Evolutionary conservation across 2,329 filamentous ascomycete genomes (phyloP).

Genomic region (Apiospora saccharicola): DNA sequence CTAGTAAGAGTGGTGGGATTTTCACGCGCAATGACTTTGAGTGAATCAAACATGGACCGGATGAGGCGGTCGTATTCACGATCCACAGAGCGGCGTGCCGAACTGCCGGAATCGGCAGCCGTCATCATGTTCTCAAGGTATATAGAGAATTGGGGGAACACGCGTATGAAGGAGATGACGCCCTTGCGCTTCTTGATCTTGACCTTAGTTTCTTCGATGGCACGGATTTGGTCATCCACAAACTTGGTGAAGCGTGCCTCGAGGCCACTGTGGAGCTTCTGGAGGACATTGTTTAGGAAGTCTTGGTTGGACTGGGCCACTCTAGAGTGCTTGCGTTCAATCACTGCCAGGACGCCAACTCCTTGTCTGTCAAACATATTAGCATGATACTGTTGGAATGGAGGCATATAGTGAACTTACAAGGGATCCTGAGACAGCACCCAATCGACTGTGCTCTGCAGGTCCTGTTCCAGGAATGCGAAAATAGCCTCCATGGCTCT

Average conservation of each 20-base stretch:
- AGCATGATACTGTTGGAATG: conserved; percentile 32
- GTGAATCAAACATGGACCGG: conserved; percentile 94
- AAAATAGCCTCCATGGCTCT: conserved; percentile 90
- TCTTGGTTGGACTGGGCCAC: conserved; percentile 93
- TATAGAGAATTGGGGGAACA: conserved; percentile 86
- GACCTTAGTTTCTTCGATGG: conserved; percentile 97
- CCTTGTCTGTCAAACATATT: conserved; percentile 69
- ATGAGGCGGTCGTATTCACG: conserved; percentile 88
- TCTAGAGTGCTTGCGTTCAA: conserved; percentile 81
- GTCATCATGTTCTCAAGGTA: conserved; percentile 85
- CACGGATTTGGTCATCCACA: conserved; percentile 91
- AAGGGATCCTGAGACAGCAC: conserved; percentile 80
- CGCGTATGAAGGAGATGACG: conserved; percentile 92
- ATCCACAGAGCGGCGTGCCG: conserved; percentile 80
- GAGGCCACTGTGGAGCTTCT: conserved; percentile 79
- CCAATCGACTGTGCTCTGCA: conserved; percentile 86
- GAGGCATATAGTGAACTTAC: conserved; percentile 57
- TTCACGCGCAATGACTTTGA: conserved; percentile 89
- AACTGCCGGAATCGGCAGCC: conserved; percentile 61
- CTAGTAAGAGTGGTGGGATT: conserved; percentile 60
- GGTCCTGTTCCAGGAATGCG: conserved; percentile 78
- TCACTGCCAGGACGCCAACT: conserved; percentile 80
- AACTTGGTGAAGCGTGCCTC: conserved; percentile 84
- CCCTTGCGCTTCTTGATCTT: conserved; percentile 99
- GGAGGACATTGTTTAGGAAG: conserved; percentile 80